These are phyloP conservation scores for Penicillium sp. DNA, from an alignment of 2,329 filamentous ascomycete genomes.

Conservation along the genomic window DNA sequence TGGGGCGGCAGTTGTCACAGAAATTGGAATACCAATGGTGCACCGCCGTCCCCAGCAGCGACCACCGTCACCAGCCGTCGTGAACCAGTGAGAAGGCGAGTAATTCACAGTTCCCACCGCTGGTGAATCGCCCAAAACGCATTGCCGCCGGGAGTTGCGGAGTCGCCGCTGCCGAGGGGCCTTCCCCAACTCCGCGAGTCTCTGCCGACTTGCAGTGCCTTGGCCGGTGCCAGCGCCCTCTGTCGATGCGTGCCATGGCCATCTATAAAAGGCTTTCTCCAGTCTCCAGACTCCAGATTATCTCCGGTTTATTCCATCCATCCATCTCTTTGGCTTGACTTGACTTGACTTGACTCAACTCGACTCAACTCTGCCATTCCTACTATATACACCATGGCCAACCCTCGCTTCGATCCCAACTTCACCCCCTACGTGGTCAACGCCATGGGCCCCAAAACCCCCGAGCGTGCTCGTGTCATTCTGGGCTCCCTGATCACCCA, in stretches of 20 bases:
- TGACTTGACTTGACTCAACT: too few relatives aligned
- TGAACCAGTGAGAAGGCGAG: too few relatives aligned
- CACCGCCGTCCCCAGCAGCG: too few relatives aligned
- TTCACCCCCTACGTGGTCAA: slow-evolving; percentile 77
- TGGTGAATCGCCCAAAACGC: too few relatives aligned
- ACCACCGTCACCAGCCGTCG: too few relatives aligned
- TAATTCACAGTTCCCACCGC: too few relatives aligned
- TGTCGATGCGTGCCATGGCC: slow-evolving; percentile 8
- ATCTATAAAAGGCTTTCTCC: slow-evolving; percentile 1
- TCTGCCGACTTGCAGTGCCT: too few relatives aligned
- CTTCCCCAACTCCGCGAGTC: neutral
- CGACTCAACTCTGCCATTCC: too few relatives aligned
- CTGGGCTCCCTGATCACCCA: slow-evolving; percentile 69
- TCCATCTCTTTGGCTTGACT: too few relatives aligned
- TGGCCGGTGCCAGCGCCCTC: neutral
- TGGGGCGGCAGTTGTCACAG: too few relatives aligned
- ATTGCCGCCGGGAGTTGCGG: slow-evolving; percentile 22
- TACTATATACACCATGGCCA: slow-evolving; percentile 26
- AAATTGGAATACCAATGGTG: too few relatives aligned
- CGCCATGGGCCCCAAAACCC: slow-evolving; percentile 71
- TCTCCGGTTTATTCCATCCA: neutral
- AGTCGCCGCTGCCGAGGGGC: slow-evolving; percentile 12
- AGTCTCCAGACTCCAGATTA: neutral
- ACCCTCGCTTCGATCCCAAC: slow-evolving; percentile 62
- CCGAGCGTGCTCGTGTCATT: slow-evolving; percentile 66